Evolutionary conservation across 106 monocot genomes (phyloP).

Genomic region (Allium fistulosum): DNA sequence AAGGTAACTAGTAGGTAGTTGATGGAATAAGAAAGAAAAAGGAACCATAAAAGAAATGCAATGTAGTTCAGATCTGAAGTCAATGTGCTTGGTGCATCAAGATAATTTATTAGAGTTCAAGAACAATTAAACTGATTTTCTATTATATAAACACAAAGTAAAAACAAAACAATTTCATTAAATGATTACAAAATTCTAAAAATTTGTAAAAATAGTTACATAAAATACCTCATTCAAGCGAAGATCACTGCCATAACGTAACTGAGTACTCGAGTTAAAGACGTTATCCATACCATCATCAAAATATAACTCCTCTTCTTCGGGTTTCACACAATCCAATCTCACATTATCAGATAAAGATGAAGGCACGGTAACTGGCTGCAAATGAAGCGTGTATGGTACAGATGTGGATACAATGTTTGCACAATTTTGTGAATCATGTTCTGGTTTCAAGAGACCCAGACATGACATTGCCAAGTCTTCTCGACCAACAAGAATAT

Average conservation of each 20-base stretch:
- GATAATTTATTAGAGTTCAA: too few relatives aligned
- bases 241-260: constrained; percentile 91
- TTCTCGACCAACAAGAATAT: constrained; percentile 83
- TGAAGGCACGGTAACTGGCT: constrained; percentile 66
- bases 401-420: constrained; percentile 57
- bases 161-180: background rate
- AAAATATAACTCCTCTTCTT: constrained; percentile 33
- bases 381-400: constrained; percentile 90
- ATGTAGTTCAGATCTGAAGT: too few relatives aligned
- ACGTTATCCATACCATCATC: constrained; percentile 99
- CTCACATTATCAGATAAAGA: constrained; percentile 31
- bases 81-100: too few relatives aligned
- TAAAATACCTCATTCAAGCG: constrained; percentile 80
- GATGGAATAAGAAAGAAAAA: too few relatives aligned
- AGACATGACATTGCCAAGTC: constrained; percentile 73
- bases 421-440: constrained; percentile 24
- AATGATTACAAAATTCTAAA: too few relatives aligned
- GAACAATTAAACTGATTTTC: too few relatives aligned
- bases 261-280: constrained; percentile 61
- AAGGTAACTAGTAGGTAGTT: too few relatives aligned
- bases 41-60: too few relatives aligned
- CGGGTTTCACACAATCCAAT: constrained; percentile 35
- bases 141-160: background rate
- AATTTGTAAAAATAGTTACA: too few relatives aligned
- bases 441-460: constrained; percentile 18